These are phyloP conservation scores for Pseudocercospora ulei DNA, from an alignment of 2,329 filamentous ascomycete species.

Conservation along the genomic window DNA sequence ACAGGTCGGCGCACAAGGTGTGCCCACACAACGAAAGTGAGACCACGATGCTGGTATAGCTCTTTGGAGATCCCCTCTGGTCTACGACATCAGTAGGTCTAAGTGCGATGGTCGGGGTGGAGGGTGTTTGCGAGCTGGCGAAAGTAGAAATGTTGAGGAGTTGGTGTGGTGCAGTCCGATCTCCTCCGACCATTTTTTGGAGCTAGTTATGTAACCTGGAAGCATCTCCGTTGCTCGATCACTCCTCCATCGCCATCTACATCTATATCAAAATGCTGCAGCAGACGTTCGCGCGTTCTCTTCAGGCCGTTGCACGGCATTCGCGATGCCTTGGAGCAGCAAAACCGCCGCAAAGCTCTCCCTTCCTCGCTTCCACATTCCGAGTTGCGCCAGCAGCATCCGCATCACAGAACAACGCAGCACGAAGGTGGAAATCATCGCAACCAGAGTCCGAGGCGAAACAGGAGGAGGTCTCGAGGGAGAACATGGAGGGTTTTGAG, in stretches of 20 bases:
- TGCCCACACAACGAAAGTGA: too few relatives aligned
- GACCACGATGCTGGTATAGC: too few relatives aligned
- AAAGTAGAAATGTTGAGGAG: too few relatives aligned
- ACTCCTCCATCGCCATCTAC: constrained; percentile 8
- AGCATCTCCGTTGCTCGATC: background rate
- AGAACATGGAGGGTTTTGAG: constrained; percentile 32
- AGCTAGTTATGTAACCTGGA: too few relatives aligned
- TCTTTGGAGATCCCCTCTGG: too few relatives aligned
- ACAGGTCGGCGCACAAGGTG: too few relatives aligned
- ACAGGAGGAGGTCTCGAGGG: constrained; percentile 35
- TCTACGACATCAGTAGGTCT: too few relatives aligned
- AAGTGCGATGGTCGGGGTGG: too few relatives aligned
- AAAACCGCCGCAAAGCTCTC: constrained; percentile 28
- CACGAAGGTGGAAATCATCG: constrained; percentile 40
- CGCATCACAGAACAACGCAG: constrained; percentile 29
- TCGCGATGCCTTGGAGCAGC: constrained; percentile 22
- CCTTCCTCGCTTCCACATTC: constrained; percentile 22
- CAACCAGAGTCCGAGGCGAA: constrained; percentile 38
- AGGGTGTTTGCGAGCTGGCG: too few relatives aligned
- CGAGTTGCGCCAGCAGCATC: constrained; percentile 28
- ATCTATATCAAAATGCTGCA: constrained; percentile 39
- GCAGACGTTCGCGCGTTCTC: constrained; percentile 43
- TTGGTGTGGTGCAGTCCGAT: background rate
- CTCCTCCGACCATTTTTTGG: constrained; percentile 2
- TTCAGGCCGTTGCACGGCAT: constrained; percentile 35